These are phyloP conservation scores for Dipodascus geniculatus DNA, from an alignment of 805 yeast genomes.

Conservation along the genomic window DNA sequence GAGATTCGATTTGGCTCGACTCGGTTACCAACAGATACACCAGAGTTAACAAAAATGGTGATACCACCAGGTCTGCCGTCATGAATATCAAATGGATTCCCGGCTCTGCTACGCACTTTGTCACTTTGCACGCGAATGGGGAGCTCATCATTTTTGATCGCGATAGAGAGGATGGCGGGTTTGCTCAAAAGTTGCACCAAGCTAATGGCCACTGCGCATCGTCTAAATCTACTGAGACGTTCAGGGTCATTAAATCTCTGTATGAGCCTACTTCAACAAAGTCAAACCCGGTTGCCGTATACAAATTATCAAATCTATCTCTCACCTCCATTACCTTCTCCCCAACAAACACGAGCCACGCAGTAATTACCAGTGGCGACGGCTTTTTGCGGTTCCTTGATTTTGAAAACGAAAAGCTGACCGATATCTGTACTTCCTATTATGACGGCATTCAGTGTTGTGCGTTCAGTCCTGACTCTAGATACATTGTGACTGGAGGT, in stretches of 20 bases:
- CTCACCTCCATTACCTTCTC: constrained; percentile 38
- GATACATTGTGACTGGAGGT: constrained; percentile 36
- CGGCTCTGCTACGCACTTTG: constrained; percentile 31
- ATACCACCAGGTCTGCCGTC: constrained; percentile 32
- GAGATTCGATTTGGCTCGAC: constrained; percentile 56
- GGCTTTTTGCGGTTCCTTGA: constrained; percentile 53
- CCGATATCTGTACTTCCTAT: constrained; percentile 50
- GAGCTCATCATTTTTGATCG: constrained; percentile 41
- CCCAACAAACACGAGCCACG: constrained; percentile 24
- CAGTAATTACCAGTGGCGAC: constrained; percentile 35
- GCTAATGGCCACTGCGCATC: constrained; percentile 9
- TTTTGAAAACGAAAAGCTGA: constrained; percentile 29
- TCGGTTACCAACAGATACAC: constrained; percentile 37
- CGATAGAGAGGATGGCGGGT: constrained; percentile 34
- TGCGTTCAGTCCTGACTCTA: constrained; percentile 45
- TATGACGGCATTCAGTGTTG: constrained; percentile 51
- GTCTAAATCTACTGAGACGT: constrained; percentile 14
- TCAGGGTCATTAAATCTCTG: constrained; percentile 11
- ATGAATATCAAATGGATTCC: constrained; percentile 38
- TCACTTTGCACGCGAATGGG: constrained; percentile 56
- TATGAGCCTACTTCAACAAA: constrained; percentile 4
- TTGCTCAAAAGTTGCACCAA: constrained; percentile 6
- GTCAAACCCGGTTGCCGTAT: constrained; percentile 45
- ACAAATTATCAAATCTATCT: constrained; percentile 48
- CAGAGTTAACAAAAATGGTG: constrained; percentile 41